These are phyloP conservation scores for Calonectria pauciramosa DNA, from an alignment of 2,329 filamentous ascomycete species.

Conservation along the genomic window DNA sequence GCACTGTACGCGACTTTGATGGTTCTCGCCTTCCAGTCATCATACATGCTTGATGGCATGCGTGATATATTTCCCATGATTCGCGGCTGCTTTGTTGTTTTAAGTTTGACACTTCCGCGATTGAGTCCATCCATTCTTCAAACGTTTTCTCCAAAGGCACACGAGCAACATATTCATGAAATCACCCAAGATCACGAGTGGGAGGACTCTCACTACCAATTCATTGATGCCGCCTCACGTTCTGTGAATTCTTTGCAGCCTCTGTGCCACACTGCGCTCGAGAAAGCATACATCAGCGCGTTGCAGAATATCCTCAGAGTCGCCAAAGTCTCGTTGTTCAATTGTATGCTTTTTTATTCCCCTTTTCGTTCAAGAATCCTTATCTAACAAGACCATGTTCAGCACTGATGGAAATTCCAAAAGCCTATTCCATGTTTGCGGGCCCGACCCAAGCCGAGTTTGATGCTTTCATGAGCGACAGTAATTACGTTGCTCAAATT, in stretches of 20 bases:
- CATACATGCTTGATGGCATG: slow-evolving; percentile 54
- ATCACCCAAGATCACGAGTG: neutral
- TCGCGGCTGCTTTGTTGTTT: slow-evolving; percentile 45
- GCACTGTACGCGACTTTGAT: slow-evolving; percentile 51
- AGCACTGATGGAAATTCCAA: neutral
- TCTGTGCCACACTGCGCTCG: neutral
- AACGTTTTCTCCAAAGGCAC: slow-evolving; percentile 10
- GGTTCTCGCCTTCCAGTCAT: slow-evolving; percentile 51
- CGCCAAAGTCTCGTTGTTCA: neutral
- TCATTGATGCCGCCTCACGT: neutral
- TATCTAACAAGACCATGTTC: neutral
- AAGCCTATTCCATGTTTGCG: slow-evolving; percentile 15
- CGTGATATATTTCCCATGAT: slow-evolving; percentile 49
- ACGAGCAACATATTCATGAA: neutral
- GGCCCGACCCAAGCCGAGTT: slow-evolving; percentile 12
- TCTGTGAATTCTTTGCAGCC: slow-evolving; percentile 10
- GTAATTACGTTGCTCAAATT: slow-evolving; percentile 21
- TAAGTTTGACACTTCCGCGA: neutral
- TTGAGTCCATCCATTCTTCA: slow-evolving; percentile 13
- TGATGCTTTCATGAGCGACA: slow-evolving; percentile 11
- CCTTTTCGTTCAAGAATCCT: accelerated
- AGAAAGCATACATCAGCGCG: neutral
- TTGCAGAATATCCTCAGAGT: neutral
- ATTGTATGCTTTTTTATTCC: neutral
- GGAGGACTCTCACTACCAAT: neutral